Conservation (phyloP, 345 rosid species). For the Dovyalis caffra region DNA sequence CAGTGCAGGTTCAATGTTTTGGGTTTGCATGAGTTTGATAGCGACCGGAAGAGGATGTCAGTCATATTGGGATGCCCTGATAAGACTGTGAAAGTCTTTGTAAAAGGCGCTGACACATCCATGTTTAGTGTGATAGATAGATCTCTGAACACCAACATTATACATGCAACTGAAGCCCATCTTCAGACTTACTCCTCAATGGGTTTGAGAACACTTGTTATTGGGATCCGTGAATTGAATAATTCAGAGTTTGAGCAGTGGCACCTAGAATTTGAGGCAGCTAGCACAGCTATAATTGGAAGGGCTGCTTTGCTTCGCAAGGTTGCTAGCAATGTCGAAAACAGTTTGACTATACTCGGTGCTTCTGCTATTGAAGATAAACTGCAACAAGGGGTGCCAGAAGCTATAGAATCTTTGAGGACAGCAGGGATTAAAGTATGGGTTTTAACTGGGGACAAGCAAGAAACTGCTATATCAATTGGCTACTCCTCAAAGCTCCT, state of each 20-base stretch:
- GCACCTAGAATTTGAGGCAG: constrained; percentile 16
- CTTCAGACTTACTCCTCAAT: too few relatives aligned
- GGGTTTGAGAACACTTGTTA: constrained; percentile 18
- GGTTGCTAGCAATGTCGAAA: constrained; percentile 19
- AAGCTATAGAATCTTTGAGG: constrained; percentile 16
- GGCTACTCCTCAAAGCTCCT: constrained; percentile 8
- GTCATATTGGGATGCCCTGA: background rate
- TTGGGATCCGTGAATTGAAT: constrained; percentile 11
- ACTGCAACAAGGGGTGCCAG: constrained; percentile 24
- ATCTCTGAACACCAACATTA: background rate
- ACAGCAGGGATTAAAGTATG: constrained; percentile 22
- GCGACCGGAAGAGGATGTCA: constrained; percentile 1
- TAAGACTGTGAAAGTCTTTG: background rate
- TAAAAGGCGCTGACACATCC: constrained; percentile 6
- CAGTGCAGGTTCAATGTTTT: background rate
- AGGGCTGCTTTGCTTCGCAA: constrained; percentile 13
- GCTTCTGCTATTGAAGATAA: constrained; percentile 28
- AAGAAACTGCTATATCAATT: constrained; percentile 23
- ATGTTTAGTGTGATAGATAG: background rate
- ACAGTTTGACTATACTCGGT: constrained; percentile 12
- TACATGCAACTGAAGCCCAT: background rate
- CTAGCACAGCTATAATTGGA: constrained; percentile 6
- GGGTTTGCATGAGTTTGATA: background rate
- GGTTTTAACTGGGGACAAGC: constrained; percentile 29
- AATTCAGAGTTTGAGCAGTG: constrained; percentile 13